Evolutionary conservation across 345 rosid species (phyloP), one percentile per base, ranked within the genome.

Genomic region (Eucalyptus cloeziana): DNA sequence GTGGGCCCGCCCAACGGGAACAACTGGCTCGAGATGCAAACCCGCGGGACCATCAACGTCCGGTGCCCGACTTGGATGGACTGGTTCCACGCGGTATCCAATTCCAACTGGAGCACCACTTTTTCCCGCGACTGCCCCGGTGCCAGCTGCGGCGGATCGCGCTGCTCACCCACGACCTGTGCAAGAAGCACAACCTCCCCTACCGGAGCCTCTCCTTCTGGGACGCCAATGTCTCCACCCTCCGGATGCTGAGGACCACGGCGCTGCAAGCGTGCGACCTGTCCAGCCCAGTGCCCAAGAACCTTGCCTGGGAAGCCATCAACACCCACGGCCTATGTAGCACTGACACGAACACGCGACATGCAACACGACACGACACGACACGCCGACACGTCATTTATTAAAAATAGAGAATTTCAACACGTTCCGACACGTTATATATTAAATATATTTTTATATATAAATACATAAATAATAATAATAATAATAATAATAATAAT

Each of bases 21-120:
- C 58, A 95, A 97, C 89, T 97, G 98, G 99, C 96, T 96, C 67
- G 95, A 96, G 97, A 97, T 96, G 90, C 99, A 97, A 90, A 93
- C 99, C 5, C 83, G 92, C 7, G 99, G 99, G 87, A 97, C 99
- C 27, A 60, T 96, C 89, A 98, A 97, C 54, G 95, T 97, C 54
- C 89, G 96, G 8, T 97, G 99, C 89, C 88, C 95, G 6, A 90
- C 96, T 51, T 94, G 93, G 91, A 97, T 97, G 99, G 99, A 97
- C 93, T 97, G 99, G 99, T 93, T 95, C 88, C 92, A 92, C 50
- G 99, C 7, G 99, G 99, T 4, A 87, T 97, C 56, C 99, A 97
- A 91, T 97, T 97, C 93, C 99, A 97, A 93, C 91, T 97, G 31
- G 99, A 97, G 94, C 99, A 97, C 60, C 99, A 97, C 91, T 43